These are phyloP conservation scores for Ramichloridium luteum DNA, from an alignment of 2,329 filamentous ascomycete genomes.

Conservation along the genomic window DNA sequence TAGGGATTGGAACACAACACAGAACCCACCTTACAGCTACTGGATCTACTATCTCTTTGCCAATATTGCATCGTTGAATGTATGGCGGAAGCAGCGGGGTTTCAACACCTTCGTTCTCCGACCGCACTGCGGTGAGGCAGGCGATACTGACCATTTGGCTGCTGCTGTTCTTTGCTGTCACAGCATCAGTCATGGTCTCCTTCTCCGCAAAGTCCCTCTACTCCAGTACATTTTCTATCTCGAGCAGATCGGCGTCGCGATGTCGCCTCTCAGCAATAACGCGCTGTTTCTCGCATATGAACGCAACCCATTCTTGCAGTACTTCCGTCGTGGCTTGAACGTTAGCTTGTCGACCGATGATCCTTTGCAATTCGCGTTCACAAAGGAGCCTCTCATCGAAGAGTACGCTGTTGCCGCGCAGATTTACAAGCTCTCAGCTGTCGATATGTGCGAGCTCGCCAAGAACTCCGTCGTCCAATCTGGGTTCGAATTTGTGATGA, in stretches of 20 bases:
- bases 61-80: slow-evolving; percentile 85
- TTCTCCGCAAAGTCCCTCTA: slow-evolving; percentile 85
- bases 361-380: slow-evolving; percentile 94
- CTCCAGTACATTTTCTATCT: slow-evolving; percentile 97
- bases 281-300: slow-evolving; percentile 93
- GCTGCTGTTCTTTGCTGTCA: slow-evolving; percentile 86
- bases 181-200: slow-evolving; percentile 88
- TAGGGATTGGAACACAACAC: slow-evolving; percentile 74
- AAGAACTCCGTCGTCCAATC: slow-evolving; percentile 94
- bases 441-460: slow-evolving; percentile 97
- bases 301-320: slow-evolving; percentile 88
- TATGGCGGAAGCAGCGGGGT: slow-evolving; percentile 77
- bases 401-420: slow-evolving; percentile 97
- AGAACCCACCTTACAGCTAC: slow-evolving; percentile 97
- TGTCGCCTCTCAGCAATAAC: slow-evolving; percentile 98
- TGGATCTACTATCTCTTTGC: slow-evolving; percentile 98
- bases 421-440: slow-evolving; percentile 92
- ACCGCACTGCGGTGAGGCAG: slow-evolving; percentile 92
- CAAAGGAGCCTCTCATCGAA: slow-evolving; percentile 94
- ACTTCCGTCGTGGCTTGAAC: slow-evolving; percentile 89
- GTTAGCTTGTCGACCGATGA: slow-evolving; percentile 95
- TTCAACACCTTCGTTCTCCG: slow-evolving; percentile 93
- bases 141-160: slow-evolving; percentile 90
- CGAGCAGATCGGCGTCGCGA: slow-evolving; percentile 94
- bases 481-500: slow-evolving; percentile 79